These are phyloP conservation scores for Cymbopogon flexuosus DNA, from an alignment of 202 grass and related monocot genomes.

Conservation along the genomic window DNA sequence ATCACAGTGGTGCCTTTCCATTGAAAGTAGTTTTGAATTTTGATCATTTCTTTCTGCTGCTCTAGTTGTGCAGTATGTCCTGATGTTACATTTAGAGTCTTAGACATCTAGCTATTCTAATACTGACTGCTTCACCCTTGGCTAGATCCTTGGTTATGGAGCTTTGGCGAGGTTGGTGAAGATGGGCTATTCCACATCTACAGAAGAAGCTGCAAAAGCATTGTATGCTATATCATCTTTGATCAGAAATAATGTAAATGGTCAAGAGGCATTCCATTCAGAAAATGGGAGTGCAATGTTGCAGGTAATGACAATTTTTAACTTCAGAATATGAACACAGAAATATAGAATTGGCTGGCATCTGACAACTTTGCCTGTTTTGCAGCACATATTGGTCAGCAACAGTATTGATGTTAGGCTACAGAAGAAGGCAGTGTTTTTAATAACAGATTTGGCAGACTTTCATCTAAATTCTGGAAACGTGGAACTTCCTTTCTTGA, in stretches of 20 bases:
- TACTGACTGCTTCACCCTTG: slow-evolving; percentile 25
- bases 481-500: slow-evolving; percentile 47
- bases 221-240: slow-evolving; percentile 82
- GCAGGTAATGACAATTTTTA: slow-evolving; percentile 53
- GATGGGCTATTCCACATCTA: slow-evolving; percentile 73
- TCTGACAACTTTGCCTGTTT: slow-evolving; percentile 21
- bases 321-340: not conserved
- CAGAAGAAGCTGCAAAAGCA: slow-evolving; percentile 73
- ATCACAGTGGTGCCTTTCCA: not conserved
- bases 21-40: slow-evolving; percentile 3
- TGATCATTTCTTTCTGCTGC: slow-evolving; percentile 1
- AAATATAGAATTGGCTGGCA: not conserved
- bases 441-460: slow-evolving; percentile 72
- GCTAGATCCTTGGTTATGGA: slow-evolving; percentile 76
- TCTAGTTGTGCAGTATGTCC: not conserved
- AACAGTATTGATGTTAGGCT: slow-evolving; percentile 46
- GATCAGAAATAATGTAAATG: slow-evolving; percentile 67
- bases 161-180: slow-evolving; percentile 69
- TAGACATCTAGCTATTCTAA: not conserved
- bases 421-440: slow-evolving; percentile 72
- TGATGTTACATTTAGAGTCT: not conserved
- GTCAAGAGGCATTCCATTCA: slow-evolving; percentile 56
- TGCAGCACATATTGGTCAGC: slow-evolving; percentile 75
- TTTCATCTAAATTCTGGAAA: slow-evolving; percentile 59
- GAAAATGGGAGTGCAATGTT: slow-evolving; percentile 68